These are phyloP conservation scores for Linum trigynum DNA, from an alignment of 345 rosid genomes.

Conservation along the genomic window DNA sequence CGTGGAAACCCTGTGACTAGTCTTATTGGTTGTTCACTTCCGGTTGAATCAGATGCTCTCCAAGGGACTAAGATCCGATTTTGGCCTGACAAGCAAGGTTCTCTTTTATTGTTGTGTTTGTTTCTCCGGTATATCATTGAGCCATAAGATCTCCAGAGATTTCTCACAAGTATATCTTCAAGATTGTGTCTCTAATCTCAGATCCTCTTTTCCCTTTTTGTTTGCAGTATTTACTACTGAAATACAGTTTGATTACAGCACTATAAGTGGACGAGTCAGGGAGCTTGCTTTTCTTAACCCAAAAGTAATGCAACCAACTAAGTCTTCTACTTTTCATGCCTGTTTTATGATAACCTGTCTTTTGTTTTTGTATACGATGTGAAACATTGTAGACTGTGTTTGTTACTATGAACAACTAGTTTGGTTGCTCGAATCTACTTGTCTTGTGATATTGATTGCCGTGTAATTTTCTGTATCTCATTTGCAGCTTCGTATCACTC, in stretches of 20 bases:
- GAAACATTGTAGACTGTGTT: no score
- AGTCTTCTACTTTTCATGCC: no score
- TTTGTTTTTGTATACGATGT: no score
- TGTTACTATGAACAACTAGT: no score
- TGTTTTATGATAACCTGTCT: not conserved
- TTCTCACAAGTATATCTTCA: not conserved
- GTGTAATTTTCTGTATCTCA: not conserved
- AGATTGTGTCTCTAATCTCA: constrained; percentile 4
- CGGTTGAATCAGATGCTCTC: constrained; percentile 45
- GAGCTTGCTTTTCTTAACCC: constrained; percentile 97
- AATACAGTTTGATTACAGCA: constrained; percentile 78
- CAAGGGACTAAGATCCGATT: constrained; percentile 74
- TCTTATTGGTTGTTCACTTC: constrained; percentile 42
- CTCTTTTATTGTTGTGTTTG: constrained; percentile 7
- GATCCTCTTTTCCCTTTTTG: constrained; percentile 2
- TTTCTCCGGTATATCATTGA: not conserved
- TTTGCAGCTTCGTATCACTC: constrained; percentile 64
- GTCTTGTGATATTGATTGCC: not conserved
- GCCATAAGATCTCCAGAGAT: not conserved
- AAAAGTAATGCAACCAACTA: constrained; percentile 34
- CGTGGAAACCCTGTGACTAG: constrained; percentile 73
- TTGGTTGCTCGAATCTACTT: no score
- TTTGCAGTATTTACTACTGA: constrained; percentile 75
- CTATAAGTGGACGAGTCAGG: constrained; percentile 80
- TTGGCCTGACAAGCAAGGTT: constrained; percentile 99